Evolutionary conservation across 73 alveolate species (phyloP), one percentile per base, ranked within the genome.

Genomic region (Loxodes magnus): DNA sequence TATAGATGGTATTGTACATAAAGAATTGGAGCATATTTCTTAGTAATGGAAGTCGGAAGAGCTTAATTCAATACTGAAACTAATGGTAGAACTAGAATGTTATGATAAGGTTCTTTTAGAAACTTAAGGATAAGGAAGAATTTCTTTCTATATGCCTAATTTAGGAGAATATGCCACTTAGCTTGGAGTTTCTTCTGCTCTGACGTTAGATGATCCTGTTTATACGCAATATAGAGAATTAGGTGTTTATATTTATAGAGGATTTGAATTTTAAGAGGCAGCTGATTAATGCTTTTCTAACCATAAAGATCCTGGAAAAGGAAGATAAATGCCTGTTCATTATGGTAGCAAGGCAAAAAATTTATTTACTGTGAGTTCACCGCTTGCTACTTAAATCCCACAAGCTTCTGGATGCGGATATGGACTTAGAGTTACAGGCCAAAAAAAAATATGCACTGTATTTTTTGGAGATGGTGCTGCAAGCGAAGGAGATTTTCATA

Each of bases 331-430:
- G 96, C 98, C 95, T 23, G 95, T 90, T 33, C 98, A 90, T 57
- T 90, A 90, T 49, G 95, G 98, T 54, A 56, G 77, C 26, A 44
- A 70, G 35, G 87, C 56, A 48, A 64, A 67, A 39, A 90, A 90
- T 52, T 71, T 83, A 38, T 85, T 64, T 17, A 86, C 96, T 4
- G 95, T 90, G 12, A 76, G 92, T 22, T 88, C 98, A 4, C 95
- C 96, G 3, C 58, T 90, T 35, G 83, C 92, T 38, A 89, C 92
- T 3, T 70, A 51, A 57, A 77, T 90, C 15, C 98, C 98, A 2
- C 81, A 90, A 48, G 96, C 98, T 23, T 64, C 94, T 9, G 98
- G 98, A 1, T 90, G 92, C 14, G 98, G 98, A 16, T 90, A 90
- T 74, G 89, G 87, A 14, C 88, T 54, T 66, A 81, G 90, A 67